Percentiles rank a stretch among this genome's conserved stretches.
phyloP scores from a whole-genome alignment of 1,284 basidiomycete species.

The Somion occarium region DNA sequence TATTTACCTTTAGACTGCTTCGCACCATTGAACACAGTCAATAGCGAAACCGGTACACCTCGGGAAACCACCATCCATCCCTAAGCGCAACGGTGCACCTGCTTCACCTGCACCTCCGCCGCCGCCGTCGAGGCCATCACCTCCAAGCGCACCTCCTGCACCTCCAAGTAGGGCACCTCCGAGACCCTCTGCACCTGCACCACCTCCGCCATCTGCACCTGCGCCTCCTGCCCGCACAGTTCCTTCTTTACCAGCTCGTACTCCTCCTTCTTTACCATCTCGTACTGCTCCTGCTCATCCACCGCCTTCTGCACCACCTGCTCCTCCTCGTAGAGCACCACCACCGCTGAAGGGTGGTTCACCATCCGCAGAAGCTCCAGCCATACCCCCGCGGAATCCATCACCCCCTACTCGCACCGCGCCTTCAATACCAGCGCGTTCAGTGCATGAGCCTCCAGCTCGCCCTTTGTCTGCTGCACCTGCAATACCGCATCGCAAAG shows the following conservation, averaged over 20 bases:
- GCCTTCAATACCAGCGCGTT: slow-evolving; percentile 20
- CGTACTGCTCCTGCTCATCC: slow-evolving; percentile 25
- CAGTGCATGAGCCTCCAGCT: slow-evolving; percentile 20
- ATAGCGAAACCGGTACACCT: slow-evolving; percentile 59
- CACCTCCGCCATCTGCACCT: slow-evolving; percentile 29
- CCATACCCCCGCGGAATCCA: slow-evolving; percentile 22
- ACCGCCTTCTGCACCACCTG: slow-evolving; percentile 24
- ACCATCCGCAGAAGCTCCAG: slow-evolving; percentile 21
- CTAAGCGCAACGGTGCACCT: slow-evolving; percentile 41
- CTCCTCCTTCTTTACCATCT: slow-evolving; percentile 20
- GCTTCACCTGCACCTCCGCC: slow-evolving; percentile 27
- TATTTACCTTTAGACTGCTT: slow-evolving; percentile 13
- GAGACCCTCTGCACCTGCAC: slow-evolving; percentile 26
- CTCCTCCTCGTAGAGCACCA: slow-evolving; percentile 33
- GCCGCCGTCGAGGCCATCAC: slow-evolving; percentile 28
- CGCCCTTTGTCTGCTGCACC: slow-evolving; percentile 28
- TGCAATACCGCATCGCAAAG: slow-evolving; percentile 32
- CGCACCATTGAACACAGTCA: slow-evolving; percentile 1
- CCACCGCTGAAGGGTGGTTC: slow-evolving; percentile 26
- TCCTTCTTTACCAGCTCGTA: slow-evolving; percentile 22
- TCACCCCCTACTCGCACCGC: slow-evolving; percentile 22
- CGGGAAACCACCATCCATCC: slow-evolving; percentile 65
- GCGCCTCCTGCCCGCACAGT: slow-evolving; percentile 21
- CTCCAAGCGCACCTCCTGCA: slow-evolving; percentile 20
- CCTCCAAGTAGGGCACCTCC: slow-evolving; percentile 33